Base-by-base conservation (phyloP, 208 protist genomes). In the Leishmania aethiopica region DNA sequence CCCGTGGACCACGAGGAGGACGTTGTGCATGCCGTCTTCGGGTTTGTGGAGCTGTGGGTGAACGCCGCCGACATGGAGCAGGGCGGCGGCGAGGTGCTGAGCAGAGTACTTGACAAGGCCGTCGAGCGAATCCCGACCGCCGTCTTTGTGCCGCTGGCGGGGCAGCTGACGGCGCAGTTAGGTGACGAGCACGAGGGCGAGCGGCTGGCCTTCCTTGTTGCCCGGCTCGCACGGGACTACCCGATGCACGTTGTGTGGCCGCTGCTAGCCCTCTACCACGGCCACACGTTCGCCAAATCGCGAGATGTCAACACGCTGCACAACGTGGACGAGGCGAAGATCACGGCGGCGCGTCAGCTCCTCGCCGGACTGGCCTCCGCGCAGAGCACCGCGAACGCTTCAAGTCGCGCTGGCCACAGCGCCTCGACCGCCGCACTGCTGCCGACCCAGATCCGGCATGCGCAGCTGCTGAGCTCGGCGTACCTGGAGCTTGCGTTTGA, bases 401-500 rank as follows among this genome's bases (percentile, higher is more conserved):
- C 51, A 1, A 62, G 40, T 8, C 64, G 62, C 22, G 70, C 42
- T 15, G 51, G 2, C 32, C 5, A 40, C 28, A 40, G 47, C 59
- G 19, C 57, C 10, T 51, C 35, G 32, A 28, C 15, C 6, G 72
- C 55, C 2, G 28, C 35, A 32, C 35, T 11, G 32, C 17, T 83
- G 2, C 60, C 73, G 37, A 59, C 51, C 17, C 80, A 90, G 47
- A 71, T 98, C 2, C 57, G 70, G 47, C 84, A 95, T 7, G 89
- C 91, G 10, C 82, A 91, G 57, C 60, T 80, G 49, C 89, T 98
- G 32, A 93, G 89, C 49, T 87, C 88, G 2, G 90, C 94, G 42
- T 98, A 98, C 78, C 89, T 97, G 32, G 88, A 97, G 85, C 84
- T 98, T 5, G 95, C 93, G 17, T 93, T 91, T 62, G 75, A 93